Evolutionary conservation across 73 alveolate genomes (phyloP).

Genomic region (Stentor coeruleus): DNA sequence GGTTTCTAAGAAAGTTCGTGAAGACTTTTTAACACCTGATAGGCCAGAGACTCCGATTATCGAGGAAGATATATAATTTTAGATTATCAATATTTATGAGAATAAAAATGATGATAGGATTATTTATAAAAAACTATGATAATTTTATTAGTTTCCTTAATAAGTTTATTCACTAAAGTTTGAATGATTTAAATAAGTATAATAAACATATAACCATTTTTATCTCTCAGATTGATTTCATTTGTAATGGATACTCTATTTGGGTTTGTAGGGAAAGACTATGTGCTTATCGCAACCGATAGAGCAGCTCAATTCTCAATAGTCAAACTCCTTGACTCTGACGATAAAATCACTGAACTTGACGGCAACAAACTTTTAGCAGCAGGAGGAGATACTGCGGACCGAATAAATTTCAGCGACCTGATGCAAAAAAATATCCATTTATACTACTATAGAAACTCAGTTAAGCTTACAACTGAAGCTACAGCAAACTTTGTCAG

Average conservation of each 20-base stretch:
- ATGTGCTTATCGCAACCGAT: conserved; percentile 71
- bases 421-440: conserved; percentile 78
- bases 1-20: too few relatives aligned
- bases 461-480: conserved; percentile 66
- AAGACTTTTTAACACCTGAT: too few relatives aligned
- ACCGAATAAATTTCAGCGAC: conserved; percentile 76
- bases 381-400: conserved; percentile 86
- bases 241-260: conserved; percentile 86
- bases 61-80: too few relatives aligned
- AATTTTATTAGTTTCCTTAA: too few relatives aligned
- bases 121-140: too few relatives aligned
- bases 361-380: conserved; percentile 78
- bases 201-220: too few relatives aligned
- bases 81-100: too few relatives aligned
- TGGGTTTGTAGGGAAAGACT: conserved; percentile 78
- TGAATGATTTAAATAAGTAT: too few relatives aligned
- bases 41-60: too few relatives aligned
- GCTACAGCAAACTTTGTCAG: conserved; percentile 87
- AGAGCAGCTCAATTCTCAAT: conserved; percentile 62
- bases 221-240: too few relatives aligned
- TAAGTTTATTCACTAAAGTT: too few relatives aligned
- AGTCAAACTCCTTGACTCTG: conserved; percentile 72
- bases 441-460: conserved; percentile 71
- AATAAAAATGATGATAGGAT: too few relatives aligned
- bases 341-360: conserved; percentile 71